Base-by-base conservation (phyloP, 116 monocot species). In the Trichopus zeylanicus region DNA sequence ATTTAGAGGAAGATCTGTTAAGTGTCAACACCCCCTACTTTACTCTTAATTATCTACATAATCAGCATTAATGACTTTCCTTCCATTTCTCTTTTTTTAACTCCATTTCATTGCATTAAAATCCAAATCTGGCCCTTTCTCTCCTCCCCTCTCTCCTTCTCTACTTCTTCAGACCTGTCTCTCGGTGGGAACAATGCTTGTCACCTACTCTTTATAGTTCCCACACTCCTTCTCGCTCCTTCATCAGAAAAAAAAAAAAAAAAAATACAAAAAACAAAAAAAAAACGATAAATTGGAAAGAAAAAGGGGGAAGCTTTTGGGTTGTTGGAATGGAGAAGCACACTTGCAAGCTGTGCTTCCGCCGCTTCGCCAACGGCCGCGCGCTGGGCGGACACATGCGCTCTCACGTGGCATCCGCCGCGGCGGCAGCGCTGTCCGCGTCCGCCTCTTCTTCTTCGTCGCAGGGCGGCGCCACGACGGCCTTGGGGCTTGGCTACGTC, bases 321-420 rank as follows among this genome's bases (percentile, higher is more conserved):
- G n/a, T n/a, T n/a, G n/a, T n/a, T n/a, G n/a, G n/a, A 8, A 93
- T 93, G 93, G 85, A 86, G 61, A 78, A 70, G 78, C 86, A 76
- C 73, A 72, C 76, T 30, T 89, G 89, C 84, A 95, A 86, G 83
- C 76, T 89, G 53, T 89, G 94, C 80, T 81, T 66, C 73, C 73
- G 90, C n/a, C 58, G 72, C 51, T 89, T 89, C 86, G 26, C 73
- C 64, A 85, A 81, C 55, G 90, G 89, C 68, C 75, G 94, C 11
- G 86, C 90, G 0, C 70, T 95, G 31, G 94, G 90, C 29, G 86
- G 94, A 0, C 94, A 95, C 76, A 89, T 95, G 94, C 79, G 90
- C 11, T 94, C 89, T 30, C 94, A 94, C 61, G 67, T 83, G 33
- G 59, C 53, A 6, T 48, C 31, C 2, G 48, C 48, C 37, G 31